A percentile compares a stretch with the other conserved stretches of the same genome.
These are phyloP conservation scores for Plectosphaerella sp. DNA, from an alignment of 2,329 filamentous ascomycete species.

Conservation along the genomic window DNA sequence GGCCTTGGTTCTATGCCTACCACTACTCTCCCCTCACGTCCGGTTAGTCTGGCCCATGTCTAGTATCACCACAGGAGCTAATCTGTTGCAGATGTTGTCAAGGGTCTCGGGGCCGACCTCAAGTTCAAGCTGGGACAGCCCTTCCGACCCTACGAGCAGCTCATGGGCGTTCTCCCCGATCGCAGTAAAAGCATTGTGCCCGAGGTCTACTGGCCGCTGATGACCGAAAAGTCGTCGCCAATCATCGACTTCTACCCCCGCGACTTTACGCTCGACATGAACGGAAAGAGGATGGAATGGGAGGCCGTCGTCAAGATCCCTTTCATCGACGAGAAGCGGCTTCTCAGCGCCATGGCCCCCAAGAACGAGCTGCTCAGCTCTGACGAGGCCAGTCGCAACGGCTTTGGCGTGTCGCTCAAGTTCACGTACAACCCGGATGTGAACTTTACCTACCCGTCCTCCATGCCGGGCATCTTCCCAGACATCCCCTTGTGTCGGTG, in stretches of 20 bases:
- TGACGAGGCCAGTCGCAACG: slow-evolving; percentile 78
- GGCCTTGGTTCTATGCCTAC: slow-evolving; percentile 97
- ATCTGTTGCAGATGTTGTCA: slow-evolving; percentile 69
- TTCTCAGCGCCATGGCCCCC: slow-evolving; percentile 80
- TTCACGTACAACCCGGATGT: slow-evolving; percentile 79
- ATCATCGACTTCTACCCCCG: slow-evolving; percentile 98
- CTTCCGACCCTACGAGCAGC: slow-evolving; percentile 90
- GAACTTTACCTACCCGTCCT: slow-evolving; percentile 82
- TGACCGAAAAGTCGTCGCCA: slow-evolving; percentile 85
- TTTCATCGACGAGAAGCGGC: slow-evolving; percentile 88
- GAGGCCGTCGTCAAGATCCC: slow-evolving; percentile 98
- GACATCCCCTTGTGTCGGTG: slow-evolving; percentile 84
- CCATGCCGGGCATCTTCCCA: slow-evolving; percentile 83
- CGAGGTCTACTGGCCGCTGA: slow-evolving; percentile 78
- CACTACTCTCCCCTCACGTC: slow-evolving; percentile 98
- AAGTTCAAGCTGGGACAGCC: slow-evolving; percentile 93
- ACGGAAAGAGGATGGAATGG: slow-evolving; percentile 99
- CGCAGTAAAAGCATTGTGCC: slow-evolving; percentile 97
- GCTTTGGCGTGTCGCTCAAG: slow-evolving; percentile 87
- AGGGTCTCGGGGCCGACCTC: slow-evolving; percentile 79
- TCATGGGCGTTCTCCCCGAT: slow-evolving; percentile 97
- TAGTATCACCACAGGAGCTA: slow-evolving; percentile 10
- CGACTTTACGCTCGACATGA: slow-evolving; percentile 98
- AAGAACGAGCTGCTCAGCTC: slow-evolving; percentile 74
- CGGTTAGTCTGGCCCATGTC: slow-evolving; percentile 36